Evolutionary conservation across 164 flowering plant genomes (phyloP), one percentile per base, ranked within the genome.

Genomic region (Brasenia schreberi): DNA sequence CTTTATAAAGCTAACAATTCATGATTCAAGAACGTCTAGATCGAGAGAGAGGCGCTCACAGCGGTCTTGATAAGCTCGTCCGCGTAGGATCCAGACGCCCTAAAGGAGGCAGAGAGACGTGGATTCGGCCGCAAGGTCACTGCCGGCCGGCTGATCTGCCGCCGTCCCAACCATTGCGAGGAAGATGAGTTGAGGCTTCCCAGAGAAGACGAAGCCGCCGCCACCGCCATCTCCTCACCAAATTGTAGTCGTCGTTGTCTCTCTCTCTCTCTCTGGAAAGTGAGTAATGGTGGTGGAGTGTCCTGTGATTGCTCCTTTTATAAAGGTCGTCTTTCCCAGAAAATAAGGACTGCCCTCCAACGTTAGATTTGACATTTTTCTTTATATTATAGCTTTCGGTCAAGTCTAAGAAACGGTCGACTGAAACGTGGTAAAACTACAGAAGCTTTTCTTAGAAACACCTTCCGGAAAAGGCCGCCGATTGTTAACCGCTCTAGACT

Each of bases 141-240:
- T 72, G 77, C 82, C n/a, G 17, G 71, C 65, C 79, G 75, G 65
- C 81, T 61, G 84, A 83, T 67, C 65, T 89, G 71, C 63, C 79
- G 77, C 64, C 87, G 86, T 4, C 84, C 87, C 82, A 89, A 82
- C 87, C 85, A 85, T 66, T 73, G 82, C 0, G 96, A 85, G 19
- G 92, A 80, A 16, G 82, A 68, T 0, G 83, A 77, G 79, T 79
- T 84, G 4, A 89, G 74, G 75, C 82, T 87, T 0, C 78, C 72
- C 56, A 87, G 78, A 73, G 84, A 78, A 53, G 80, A 68, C 59
- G 83, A 77, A 70, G 89, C 87, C 43, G 66, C 77, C 76, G 66
- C 19, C 56, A 49, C 16, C 4, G 39, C 39, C 39, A 33, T 33
- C 10, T 5, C 10, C 12, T 9, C 16, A 49, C 56, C 56, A 14